Percentiles rank a stretch among this genome's conserved stretches.
phyloP scores from a whole-genome alignment of 1,284 basidiomycete species.

The Pseudozyma sp. region DNA sequence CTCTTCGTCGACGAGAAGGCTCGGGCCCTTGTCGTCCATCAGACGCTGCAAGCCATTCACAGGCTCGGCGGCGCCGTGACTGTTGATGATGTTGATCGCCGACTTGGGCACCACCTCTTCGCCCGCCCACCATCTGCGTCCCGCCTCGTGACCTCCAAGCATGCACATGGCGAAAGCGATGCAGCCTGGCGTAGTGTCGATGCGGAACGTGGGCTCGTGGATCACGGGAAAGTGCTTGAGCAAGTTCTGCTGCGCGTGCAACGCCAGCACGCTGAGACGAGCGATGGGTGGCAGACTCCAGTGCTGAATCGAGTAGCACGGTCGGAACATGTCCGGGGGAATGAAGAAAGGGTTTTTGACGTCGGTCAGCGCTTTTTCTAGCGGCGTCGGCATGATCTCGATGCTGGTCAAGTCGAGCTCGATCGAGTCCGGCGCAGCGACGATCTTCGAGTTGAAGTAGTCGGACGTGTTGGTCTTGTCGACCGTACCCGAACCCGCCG shows the following conservation, averaged over 20 bases:
- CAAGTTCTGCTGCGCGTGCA: slow-evolving; percentile 61
- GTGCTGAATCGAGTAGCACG: slow-evolving; percentile 58
- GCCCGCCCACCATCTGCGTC: slow-evolving; percentile 62
- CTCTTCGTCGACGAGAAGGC: slow-evolving; percentile 51
- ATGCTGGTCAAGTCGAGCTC: slow-evolving; percentile 17
- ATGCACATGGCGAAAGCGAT: slow-evolving; percentile 60
- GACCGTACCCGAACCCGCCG: slow-evolving; percentile 33
- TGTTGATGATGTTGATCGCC: slow-evolving; percentile 38
- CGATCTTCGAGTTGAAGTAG: slow-evolving; percentile 46
- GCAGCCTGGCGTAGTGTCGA: slow-evolving; percentile 58
- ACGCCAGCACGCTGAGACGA: slow-evolving; percentile 55
- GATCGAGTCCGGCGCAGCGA: slow-evolving; percentile 7
- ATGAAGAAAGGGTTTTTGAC: slow-evolving; percentile 59
- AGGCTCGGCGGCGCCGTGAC: slow-evolving; percentile 13
- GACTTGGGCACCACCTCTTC: slow-evolving; percentile 57
- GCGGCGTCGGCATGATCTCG: slow-evolving; percentile 22
- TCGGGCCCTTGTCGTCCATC: slow-evolving; percentile 17
- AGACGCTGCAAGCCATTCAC: slow-evolving; percentile 7
- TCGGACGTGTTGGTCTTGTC: slow-evolving; percentile 38
- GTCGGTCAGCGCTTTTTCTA: slow-evolving; percentile 55
- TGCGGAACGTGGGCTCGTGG: slow-evolving; percentile 62
- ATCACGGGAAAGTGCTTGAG: slow-evolving; percentile 62
- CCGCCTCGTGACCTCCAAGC: slow-evolving; percentile 57
- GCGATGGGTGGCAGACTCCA: slow-evolving; percentile 57
- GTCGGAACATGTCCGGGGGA: slow-evolving; percentile 53